Evolutionary conservation across 202 grass and related monocot species (phyloP), one percentile per base, ranked within the genome.

Genomic region (Elaeis oleifera): DNA sequence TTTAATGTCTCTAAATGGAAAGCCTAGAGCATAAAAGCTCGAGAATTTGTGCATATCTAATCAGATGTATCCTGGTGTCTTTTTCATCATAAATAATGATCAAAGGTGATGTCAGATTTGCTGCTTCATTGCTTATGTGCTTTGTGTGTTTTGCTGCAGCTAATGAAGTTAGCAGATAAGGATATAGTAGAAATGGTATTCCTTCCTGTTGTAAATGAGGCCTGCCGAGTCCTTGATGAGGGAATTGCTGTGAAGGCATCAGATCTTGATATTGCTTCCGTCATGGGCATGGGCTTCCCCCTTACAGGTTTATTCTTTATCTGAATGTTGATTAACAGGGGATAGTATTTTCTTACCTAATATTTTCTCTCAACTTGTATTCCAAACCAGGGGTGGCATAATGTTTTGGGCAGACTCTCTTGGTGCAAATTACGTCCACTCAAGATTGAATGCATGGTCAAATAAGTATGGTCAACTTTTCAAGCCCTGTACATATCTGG

Each of bases 151-250:
- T 58, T 6, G 32, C 24, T 11, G 4, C 88, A 97, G 88, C 55
- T 86, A 72, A 63, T 78, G 84, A 86, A 85, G 63, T 62, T 86
- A 71, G 68, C 59, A 25, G 88, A 92, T 25, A 79, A 89, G 71
- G 85, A 89, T 56, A 97, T 97, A 58, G 82, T 89, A 20, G 94
- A 97, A 60, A 92, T 92, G 94, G 84, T 97, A 0, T 92, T 97
- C 78, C 87, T 97, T 68, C 94, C 94, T 0, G 94, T 92, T 19
- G 81, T 97, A 61, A 97, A 92, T 49, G 92, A 97, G 58, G 92
- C 88, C 1, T 97, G 92, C 22, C 92, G 88, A 39, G 84, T 97
- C 29, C 82, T 97, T n/a, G 92, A 83, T 13, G 87, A 97, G 77
- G 82, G 84, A 61, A 97, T 97, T 5, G 68, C 79, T 20, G 84